A percentile compares a stretch with the other conserved stretches of the same genome.
Evolutionary conservation across 805 yeast genomes (phyloP).

Genomic region (Metschnikowia noctiluminum): DNA sequence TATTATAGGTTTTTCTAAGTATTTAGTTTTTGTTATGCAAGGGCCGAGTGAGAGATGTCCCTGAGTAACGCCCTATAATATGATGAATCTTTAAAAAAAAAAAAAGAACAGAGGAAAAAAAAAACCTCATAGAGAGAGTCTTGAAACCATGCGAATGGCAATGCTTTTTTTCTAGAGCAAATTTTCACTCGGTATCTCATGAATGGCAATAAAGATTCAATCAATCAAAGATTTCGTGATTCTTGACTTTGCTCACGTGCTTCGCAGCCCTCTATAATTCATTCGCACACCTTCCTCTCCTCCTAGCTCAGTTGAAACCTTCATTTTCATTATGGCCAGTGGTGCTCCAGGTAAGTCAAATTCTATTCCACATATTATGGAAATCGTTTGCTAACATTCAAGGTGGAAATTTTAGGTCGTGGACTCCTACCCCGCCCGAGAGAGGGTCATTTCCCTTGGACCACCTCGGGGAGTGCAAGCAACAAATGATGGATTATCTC

Average conservation of each 20-base stretch:
- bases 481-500: constrained; percentile 70
- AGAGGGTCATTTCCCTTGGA: constrained; percentile 95
- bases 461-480: constrained; percentile 78
- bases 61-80: too few relatives aligned
- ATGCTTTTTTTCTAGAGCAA: neutral
- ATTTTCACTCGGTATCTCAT: too few relatives aligned
- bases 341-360: constrained; percentile 21
- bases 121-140: too few relatives aligned
- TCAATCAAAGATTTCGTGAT: neutral
- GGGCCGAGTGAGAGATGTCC: too few relatives aligned
- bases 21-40: too few relatives aligned
- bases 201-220: too few relatives aligned
- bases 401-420: constrained; percentile 24
- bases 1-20: too few relatives aligned
- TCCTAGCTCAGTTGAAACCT: neutral
- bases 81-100: too few relatives aligned
- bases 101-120: too few relatives aligned
- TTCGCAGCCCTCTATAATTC: neutral
- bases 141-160: too few relatives aligned
- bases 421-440: constrained; percentile 91
- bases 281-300: neutral
- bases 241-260: neutral
- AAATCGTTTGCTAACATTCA: constrained; percentile 6
- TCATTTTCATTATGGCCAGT: constrained; percentile 14
- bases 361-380: neutral